phyloP scores from a whole-genome alignment of 2,329 filamentous ascomycete genomes.

The Onygena corvina region DNA sequence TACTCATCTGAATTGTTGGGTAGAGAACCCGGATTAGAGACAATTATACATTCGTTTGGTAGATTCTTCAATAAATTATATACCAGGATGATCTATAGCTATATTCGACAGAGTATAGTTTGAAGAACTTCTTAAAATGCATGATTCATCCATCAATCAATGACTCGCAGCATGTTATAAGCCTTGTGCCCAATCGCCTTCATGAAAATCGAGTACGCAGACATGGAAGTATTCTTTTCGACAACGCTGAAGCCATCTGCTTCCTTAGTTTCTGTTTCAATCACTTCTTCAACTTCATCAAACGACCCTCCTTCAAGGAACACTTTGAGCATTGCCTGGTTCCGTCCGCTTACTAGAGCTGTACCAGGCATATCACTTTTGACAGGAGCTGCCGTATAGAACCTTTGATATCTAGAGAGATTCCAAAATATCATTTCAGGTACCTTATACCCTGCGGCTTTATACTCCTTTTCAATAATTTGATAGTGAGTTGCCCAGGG shows the following conservation, averaged over 20 bases:
- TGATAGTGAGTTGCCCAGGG: slow-evolving; percentile 40
- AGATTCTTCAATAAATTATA: no score
- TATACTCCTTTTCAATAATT: slow-evolving; percentile 38
- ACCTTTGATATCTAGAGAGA: neutral
- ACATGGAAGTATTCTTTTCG: slow-evolving; percentile 25
- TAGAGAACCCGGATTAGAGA: no score
- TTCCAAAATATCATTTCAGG: slow-evolving; percentile 40
- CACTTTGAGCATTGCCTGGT: slow-evolving; percentile 45
- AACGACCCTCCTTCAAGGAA: slow-evolving; percentile 40
- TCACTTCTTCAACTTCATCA: slow-evolving; percentile 26
- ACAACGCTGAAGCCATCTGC: slow-evolving; percentile 11
- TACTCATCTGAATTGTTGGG: no score
- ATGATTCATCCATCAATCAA: slow-evolving; percentile 35
- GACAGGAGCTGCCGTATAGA: slow-evolving; percentile 11
- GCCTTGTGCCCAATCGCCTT: slow-evolving; percentile 44
- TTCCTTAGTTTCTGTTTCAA: slow-evolving; percentile 18
- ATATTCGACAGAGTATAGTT: neutral
- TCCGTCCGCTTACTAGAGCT: slow-evolving; percentile 13
- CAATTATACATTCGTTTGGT: no score
- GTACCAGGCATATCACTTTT: slow-evolving; percentile 13
- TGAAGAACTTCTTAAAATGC: no score
- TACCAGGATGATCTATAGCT: no score
- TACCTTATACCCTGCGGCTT: slow-evolving; percentile 44
- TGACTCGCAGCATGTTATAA: slow-evolving; percentile 44
- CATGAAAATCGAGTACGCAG: slow-evolving; percentile 28